These are phyloP conservation scores for Tillandsia fasciculata DNA, from an alignment of 176 grass and related monocot genomes.

Conservation along the genomic window DNA sequence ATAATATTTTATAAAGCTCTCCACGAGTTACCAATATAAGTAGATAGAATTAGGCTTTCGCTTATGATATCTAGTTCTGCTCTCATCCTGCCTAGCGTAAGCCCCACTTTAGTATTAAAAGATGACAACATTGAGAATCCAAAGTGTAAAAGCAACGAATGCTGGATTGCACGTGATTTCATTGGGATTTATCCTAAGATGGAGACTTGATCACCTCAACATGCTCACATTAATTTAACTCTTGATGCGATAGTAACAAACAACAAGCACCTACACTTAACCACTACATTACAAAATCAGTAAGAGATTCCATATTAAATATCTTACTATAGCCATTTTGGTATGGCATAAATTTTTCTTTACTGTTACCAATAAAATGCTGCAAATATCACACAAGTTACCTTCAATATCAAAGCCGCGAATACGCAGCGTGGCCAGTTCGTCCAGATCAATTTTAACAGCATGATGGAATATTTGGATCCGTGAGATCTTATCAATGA, in stretches of 20 bases:
- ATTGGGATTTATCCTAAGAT: neutral
- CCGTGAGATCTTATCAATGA: constrained; percentile 72
- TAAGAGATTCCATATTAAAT: too few relatives aligned
- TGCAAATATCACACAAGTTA: constrained; percentile 14
- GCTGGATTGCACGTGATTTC: neutral
- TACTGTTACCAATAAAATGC: too few relatives aligned
- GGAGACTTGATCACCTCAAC: neutral
- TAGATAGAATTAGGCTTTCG: too few relatives aligned
- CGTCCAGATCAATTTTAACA: constrained; percentile 92
- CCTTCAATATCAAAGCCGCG: constrained; percentile 84
- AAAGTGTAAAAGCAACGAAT: neutral
- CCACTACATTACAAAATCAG: too few relatives aligned
- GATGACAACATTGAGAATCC: neutral
- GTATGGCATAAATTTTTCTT: too few relatives aligned
- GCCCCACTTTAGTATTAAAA: too few relatives aligned
- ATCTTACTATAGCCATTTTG: too few relatives aligned
- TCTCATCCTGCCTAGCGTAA: too few relatives aligned
- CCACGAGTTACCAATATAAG: too few relatives aligned
- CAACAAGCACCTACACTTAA: too few relatives aligned
- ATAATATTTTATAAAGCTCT: too few relatives aligned
- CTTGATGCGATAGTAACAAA: neutral
- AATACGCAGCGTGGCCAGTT: constrained; percentile 66
- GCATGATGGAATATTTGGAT: constrained; percentile 90
- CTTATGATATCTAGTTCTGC: too few relatives aligned
- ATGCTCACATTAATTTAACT: neutral